These are phyloP conservation scores for Dispira parvispora DNA, from an alignment of 192 early-diverging fungal species.

Conservation along the genomic window DNA sequence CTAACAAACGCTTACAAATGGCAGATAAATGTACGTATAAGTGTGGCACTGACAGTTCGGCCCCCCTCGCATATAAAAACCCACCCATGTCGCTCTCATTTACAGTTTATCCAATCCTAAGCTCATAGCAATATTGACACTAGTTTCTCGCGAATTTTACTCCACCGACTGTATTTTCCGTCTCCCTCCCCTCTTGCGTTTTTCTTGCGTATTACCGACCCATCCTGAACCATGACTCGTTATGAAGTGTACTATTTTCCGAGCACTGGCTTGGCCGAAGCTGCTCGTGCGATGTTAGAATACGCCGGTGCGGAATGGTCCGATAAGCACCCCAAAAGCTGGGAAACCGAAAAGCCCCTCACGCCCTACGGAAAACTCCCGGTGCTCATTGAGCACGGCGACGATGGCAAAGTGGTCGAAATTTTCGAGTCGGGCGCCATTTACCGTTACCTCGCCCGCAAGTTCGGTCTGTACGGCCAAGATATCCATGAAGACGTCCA, in stretches of 20 bases:
- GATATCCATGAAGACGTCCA: conserved; percentile 16
- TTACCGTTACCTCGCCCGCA: conserved; percentile 27
- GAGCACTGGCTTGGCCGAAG: conserved; percentile 14
- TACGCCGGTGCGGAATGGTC: conserved; percentile 19
- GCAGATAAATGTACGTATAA: too few relatives aligned
- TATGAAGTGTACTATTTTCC: conserved; percentile 21
- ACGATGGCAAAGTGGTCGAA: conserved; percentile 15
- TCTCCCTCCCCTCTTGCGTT: too few relatives aligned
- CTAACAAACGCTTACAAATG: too few relatives aligned
- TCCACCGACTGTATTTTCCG: too few relatives aligned
- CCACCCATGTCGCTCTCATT: too few relatives aligned
- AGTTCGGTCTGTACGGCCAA: conserved; percentile 17
- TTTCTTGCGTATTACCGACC: too few relatives aligned
- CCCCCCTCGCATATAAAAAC: too few relatives aligned
- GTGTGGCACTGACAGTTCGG: too few relatives aligned
- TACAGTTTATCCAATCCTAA: too few relatives aligned
- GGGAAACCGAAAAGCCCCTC: conserved; percentile 22
- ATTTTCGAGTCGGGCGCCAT: conserved; percentile 27
- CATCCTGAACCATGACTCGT: conserved; percentile 2
- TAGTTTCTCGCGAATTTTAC: too few relatives aligned
- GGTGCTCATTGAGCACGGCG: conserved; percentile 23
- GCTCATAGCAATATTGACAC: too few relatives aligned
- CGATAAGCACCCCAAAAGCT: conserved; percentile 15
- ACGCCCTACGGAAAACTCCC: conserved; percentile 32
- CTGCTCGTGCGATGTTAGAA: conserved; percentile 21